phyloP scores from a whole-genome alignment of 164 flowering plant genomes.

The Piper longum region DNA sequence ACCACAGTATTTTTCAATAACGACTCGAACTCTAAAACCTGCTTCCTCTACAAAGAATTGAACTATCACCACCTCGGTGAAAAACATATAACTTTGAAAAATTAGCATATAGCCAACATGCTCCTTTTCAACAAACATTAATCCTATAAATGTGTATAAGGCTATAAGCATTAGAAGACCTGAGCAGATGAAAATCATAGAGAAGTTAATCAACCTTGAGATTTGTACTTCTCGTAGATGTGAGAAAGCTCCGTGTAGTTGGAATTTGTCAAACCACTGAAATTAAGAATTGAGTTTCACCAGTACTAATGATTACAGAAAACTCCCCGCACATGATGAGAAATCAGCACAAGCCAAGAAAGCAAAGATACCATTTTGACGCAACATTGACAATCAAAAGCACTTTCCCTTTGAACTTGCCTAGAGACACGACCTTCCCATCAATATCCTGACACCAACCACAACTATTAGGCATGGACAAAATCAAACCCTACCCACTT shows the following conservation, averaged over 20 bases:
- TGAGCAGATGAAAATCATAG: not conserved
- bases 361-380: conserved; percentile 53
- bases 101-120: too few relatives aligned
- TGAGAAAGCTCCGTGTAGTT: conserved; percentile 83
- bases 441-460: conserved; percentile 59
- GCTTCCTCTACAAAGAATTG: too few relatives aligned
- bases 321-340: not conserved
- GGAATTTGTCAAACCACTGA: conserved; percentile 72
- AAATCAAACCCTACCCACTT: not conserved
- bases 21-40: too few relatives aligned
- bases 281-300: not conserved
- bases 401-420: conserved; percentile 78
- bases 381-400: conserved; percentile 89
- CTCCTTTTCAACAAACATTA: too few relatives aligned
- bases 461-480: not conserved
- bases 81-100: too few relatives aligned
- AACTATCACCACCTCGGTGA: too few relatives aligned
- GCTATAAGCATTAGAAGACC: not conserved
- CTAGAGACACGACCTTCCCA: conserved; percentile 60
- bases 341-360: not conserved
- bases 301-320: not conserved
- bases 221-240: conserved; percentile 73
- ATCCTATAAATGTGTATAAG: not conserved
- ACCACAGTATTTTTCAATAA: too few relatives aligned
- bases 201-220: conserved; percentile 43